Percentiles rank a stretch among this genome's conserved stretches.
Conservation (phyloP, 2,329 filamentous ascomycete genomes). For the Elsinoe necatrix region DNA sequence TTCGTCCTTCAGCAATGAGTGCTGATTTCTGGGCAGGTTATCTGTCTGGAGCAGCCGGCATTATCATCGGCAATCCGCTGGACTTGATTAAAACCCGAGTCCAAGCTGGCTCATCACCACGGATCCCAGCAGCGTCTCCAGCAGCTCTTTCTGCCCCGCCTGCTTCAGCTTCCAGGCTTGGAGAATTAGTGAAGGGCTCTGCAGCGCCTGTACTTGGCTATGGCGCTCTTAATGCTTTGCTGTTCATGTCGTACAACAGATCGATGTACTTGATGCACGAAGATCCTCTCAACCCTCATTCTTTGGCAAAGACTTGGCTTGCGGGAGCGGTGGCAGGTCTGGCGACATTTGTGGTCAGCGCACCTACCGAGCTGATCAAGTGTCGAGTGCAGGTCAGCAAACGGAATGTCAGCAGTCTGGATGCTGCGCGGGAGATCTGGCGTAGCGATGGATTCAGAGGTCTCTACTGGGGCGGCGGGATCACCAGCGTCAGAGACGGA, state of each 20-base stretch:
- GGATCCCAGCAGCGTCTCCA: conserved; percentile 16
- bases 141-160: conserved; percentile 14
- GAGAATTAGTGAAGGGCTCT: conserved; percentile 47
- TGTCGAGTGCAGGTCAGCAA: conserved; percentile 68
- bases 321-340: conserved; percentile 76
- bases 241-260: conserved; percentile 87
- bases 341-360: conserved; percentile 75
- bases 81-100: conserved; percentile 62
- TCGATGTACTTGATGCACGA: conserved; percentile 53
- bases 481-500: conserved; percentile 76
- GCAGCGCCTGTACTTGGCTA: conserved; percentile 83
- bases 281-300: conserved; percentile 16
- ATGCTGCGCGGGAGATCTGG: conserved; percentile 28
- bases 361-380: conserved; percentile 85
- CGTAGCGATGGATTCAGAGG: conserved; percentile 49
- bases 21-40: conserved; percentile 94
- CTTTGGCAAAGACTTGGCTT: conserved; percentile 53
- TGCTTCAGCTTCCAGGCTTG: conserved; percentile 19
- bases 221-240: conserved; percentile 79
- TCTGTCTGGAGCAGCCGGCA: conserved; percentile 74
- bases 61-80: conserved; percentile 81
- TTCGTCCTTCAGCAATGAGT: conserved; percentile 49
- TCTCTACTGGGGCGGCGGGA: conserved; percentile 69
- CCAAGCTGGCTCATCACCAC: conserved; percentile 50
- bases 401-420: conserved; percentile 23